Percentiles rank a stretch among this genome's conserved stretches.
Conservation (phyloP, 2,329 filamentous ascomycete species). For the Aspergillus thermomutatus region DNA sequence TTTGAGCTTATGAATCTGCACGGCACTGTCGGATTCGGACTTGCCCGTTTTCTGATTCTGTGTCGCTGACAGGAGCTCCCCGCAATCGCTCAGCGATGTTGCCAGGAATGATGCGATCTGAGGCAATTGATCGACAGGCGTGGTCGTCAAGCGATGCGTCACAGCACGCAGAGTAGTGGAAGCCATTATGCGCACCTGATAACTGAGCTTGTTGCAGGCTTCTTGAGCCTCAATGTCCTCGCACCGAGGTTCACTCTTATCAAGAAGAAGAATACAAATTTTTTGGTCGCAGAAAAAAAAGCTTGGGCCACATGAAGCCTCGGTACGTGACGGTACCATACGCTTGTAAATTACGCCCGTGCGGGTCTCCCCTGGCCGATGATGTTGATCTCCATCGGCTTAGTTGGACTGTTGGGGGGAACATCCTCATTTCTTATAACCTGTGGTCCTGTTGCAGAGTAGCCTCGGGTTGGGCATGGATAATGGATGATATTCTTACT, state of each 20-base stretch:
- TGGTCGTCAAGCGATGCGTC: conserved; percentile 60
- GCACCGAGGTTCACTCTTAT: neutral
- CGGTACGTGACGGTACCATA: conserved; percentile 27
- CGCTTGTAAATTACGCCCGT: conserved; percentile 6
- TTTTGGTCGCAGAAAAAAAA: conserved; percentile 5
- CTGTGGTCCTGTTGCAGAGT: conserved; percentile 8
- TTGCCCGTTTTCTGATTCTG: conserved; percentile 58
- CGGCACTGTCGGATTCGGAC: conserved; percentile 61
- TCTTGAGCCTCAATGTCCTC: neutral
- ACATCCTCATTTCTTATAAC: neutral
- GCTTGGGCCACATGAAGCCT: conserved; percentile 32
- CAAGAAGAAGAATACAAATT: conserved; percentile 6
- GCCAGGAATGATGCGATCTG: conserved; percentile 68
- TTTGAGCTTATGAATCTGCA: conserved; percentile 78
- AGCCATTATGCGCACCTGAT: conserved; percentile 21
- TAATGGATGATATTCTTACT: conserved; percentile 13
- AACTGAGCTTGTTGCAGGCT: neutral
- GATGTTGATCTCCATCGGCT: conserved; percentile 14
- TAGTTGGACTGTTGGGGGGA: conserved; percentile 1
- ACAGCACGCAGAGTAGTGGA: conserved; percentile 41
- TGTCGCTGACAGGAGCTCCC: conserved; percentile 59
- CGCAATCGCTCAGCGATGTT: conserved; percentile 52
- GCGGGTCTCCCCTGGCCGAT: conserved; percentile 22
- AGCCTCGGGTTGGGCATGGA: conserved; percentile 18
- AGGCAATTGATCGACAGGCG: conserved; percentile 70